Conservation (phyloP, 1,284 basidiomycete genomes). For the Marasmius tenuissimus region DNA sequence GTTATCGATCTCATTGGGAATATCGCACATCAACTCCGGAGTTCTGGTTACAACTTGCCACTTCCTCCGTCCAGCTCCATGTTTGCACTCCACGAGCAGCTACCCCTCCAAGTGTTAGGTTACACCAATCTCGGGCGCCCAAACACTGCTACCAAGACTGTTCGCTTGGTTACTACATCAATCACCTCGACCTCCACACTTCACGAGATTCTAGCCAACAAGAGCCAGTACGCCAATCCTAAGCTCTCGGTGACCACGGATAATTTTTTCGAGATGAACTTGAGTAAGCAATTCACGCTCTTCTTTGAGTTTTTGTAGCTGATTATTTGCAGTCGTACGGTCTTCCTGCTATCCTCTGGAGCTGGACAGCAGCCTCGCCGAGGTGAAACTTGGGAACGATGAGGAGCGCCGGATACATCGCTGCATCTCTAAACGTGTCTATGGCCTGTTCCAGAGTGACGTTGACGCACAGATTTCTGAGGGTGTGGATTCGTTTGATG, state of each 20-base stretch:
- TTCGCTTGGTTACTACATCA: neutral
- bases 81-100: neutral
- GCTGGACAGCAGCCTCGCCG: neutral
- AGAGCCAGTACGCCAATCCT: neutral
- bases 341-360: neutral
- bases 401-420: neutral
- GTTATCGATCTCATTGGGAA: neutral
- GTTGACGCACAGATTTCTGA: neutral
- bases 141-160: neutral
- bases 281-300: neutral
- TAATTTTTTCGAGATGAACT: neutral
- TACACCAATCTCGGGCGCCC: neutral
- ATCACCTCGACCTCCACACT: neutral
- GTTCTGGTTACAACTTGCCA: neutral
- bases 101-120: neutral
- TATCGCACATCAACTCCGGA: neutral
- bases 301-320: too few relatives aligned
- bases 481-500: neutral
- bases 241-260: neutral
- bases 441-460: neutral
- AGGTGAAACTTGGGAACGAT: neutral
- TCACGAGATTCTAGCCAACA: neutral
- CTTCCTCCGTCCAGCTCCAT: neutral
- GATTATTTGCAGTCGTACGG: neutral
- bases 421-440: neutral